Evolutionary conservation across 176 grass and related monocot genomes (phyloP).

Genomic region (Aegilops bicornis): DNA sequence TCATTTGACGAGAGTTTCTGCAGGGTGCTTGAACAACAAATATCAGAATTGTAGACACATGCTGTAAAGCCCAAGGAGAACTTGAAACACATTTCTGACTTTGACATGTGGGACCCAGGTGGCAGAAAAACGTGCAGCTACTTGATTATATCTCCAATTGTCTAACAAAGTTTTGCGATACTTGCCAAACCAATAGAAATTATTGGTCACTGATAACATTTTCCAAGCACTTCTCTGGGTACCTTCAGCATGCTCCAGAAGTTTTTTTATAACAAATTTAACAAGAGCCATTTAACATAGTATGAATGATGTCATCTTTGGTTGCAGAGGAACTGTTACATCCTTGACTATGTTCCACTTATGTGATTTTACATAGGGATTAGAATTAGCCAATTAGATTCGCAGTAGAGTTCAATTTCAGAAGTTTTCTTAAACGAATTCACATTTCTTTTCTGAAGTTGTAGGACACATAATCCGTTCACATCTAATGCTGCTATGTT

Average conservation of each 20-base stretch:
- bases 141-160: not conserved
- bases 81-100: not conserved
- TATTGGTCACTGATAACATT: not conserved
- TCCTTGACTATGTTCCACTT: not conserved
- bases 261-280: not conserved
- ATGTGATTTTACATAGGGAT: not conserved
- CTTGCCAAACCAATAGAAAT: too few relatives aligned
- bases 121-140: not conserved
- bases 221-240: not conserved
- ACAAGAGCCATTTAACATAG: not conserved
- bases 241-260: conserved; percentile 14
- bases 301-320: not conserved
- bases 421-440: not conserved
- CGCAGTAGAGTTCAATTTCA: not conserved
- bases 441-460: not conserved
- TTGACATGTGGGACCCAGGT: not conserved
- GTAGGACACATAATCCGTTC: not conserved
- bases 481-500: not conserved
- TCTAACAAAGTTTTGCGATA: too few relatives aligned
- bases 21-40: not conserved
- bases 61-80: not conserved
- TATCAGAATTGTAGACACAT: not conserved
- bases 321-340: not conserved
- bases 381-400: not conserved
- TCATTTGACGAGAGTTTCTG: not conserved